These are phyloP conservation scores for Elongisporangium anandrum DNA, from an alignment of 352 stramenopile genomes.

Conservation along the genomic window DNA sequence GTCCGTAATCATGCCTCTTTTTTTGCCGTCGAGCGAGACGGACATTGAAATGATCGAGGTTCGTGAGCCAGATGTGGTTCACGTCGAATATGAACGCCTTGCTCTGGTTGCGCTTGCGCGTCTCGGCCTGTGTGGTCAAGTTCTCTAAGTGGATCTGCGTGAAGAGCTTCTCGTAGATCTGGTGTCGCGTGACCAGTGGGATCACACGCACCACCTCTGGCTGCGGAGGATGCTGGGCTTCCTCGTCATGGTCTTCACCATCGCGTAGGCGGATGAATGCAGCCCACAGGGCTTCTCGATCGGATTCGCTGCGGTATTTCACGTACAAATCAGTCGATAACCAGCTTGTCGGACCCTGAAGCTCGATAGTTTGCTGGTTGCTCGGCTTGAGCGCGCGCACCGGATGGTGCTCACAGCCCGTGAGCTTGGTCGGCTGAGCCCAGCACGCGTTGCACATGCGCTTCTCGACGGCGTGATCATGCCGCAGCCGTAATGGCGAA, in stretches of 20 bases:
- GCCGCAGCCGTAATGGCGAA: slow-evolving; percentile 11
- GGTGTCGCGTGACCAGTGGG: slow-evolving; percentile 60
- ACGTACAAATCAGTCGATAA: slow-evolving; percentile 71
- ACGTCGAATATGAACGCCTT: slow-evolving; percentile 88
- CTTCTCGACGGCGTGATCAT: slow-evolving; percentile 67
- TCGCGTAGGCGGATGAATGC: slow-evolving; percentile 29
- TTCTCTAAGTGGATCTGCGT: slow-evolving; percentile 73
- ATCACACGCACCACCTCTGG: slow-evolving; percentile 32
- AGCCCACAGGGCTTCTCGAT: slow-evolving; percentile 59
- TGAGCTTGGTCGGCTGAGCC: slow-evolving; percentile 49
- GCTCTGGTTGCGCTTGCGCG: slow-evolving; percentile 61
- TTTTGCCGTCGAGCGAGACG: slow-evolving; percentile 5
- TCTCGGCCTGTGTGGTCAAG: slow-evolving; percentile 47
- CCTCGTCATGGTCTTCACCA: slow-evolving; percentile 3
- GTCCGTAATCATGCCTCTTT: slow-evolving; percentile 2
- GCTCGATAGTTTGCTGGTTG: slow-evolving; percentile 32
- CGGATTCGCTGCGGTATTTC: slow-evolving; percentile 73
- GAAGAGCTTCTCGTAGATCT: slow-evolving; percentile 52
- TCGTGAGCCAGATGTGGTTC: slow-evolving; percentile 89
- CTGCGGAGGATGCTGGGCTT: slow-evolving; percentile 8
- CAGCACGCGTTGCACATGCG: slow-evolving; percentile 84
- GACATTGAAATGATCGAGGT: slow-evolving; percentile 85
- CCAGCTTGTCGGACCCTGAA: slow-evolving; percentile 79
- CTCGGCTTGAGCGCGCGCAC: slow-evolving; percentile 22
- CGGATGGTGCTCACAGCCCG: slow-evolving; percentile 58